Base-by-base conservation (phyloP, 371 early-diverging fungal genomes). In the Rhizopus sp. region DNA sequence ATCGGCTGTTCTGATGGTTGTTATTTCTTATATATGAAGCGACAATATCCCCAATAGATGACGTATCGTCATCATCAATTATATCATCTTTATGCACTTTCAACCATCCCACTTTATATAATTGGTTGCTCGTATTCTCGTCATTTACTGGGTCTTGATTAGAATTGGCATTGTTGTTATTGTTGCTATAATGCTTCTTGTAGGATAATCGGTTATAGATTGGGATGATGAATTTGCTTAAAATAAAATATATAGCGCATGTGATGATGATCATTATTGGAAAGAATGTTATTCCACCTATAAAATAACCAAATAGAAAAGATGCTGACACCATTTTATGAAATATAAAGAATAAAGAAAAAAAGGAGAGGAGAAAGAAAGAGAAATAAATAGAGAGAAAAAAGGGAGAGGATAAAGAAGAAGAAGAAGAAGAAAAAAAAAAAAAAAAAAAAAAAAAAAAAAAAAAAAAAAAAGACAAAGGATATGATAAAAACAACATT, bases 101-200 rank as follows among this genome's bases (percentile, higher is more conserved):
- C 23, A 81, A 31, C 82, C 82, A 81, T n/a, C 82, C 82, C 4
- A 78, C 70, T 64, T 72, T 78, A 59, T 81, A 71, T 15, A 70
- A 63, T 5, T 59, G 64, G 5, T 57, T 40, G 29, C 34, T 38
- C 9, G 10, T 46, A 34, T 50, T 60, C 7, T 40, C 29, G 30
- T 42, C 54, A 9, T 39, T 51, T 17, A 40, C 52, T 44, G 41
- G 29, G n/a, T 39, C 44, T 49, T 53, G 46, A 8, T 17, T 34
- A 2, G 62, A 31, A 40, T 3, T 7, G 46, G 23, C 48, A 48
- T 32, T 31, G 12, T 29, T 48, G 32, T 48, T 48, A 10, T 5
- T 46, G 23, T 60, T 44, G 46, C 23, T 10, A 13, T 39, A 12
- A 7, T 30, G 51, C 8, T 35, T 33, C 23, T 33, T 51, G 12